Conservation (phyloP, 2,329 filamentous ascomycete genomes). For the Waltergamsia citrina region DNA sequence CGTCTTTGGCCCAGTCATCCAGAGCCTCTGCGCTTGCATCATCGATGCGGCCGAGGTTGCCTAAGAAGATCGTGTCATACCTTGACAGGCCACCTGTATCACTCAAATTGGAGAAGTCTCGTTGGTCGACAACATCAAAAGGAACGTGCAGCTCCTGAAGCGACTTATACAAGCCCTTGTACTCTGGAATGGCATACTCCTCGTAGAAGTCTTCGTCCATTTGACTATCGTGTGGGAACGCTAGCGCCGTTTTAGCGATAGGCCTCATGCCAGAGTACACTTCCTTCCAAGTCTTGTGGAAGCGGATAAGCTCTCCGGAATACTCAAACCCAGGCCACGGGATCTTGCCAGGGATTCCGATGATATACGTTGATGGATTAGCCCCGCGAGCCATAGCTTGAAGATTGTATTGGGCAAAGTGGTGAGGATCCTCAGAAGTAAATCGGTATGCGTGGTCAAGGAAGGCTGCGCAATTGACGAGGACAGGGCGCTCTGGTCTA, state of each 20-base stretch:
- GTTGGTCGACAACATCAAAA: conserved; percentile 8
- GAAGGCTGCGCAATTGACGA: conserved; percentile 8
- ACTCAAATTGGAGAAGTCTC: conserved; percentile 5
- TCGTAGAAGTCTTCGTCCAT: conserved; percentile 6
- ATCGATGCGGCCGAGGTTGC: conserved; percentile 6
- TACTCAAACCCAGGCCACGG: conserved; percentile 6
- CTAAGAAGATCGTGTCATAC: conserved; percentile 7
- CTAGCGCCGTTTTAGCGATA: conserved; percentile 7
- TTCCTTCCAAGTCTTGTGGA: conserved; percentile 6
- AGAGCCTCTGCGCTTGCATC: conserved; percentile 4
- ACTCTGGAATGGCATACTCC: conserved; percentile 5
- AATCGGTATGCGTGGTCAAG: conserved; percentile 8
- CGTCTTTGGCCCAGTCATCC: conserved; percentile 6
- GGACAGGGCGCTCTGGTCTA: conserved; percentile 7
- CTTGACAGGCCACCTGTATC: conserved; percentile 6
- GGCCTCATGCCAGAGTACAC: conserved; percentile 7
- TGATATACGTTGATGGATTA: conserved; percentile 10
- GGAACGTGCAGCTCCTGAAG: conserved; percentile 10
- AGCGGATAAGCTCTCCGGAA: conserved; percentile 6
- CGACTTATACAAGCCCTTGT: conserved; percentile 8
- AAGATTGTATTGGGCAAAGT: conserved; percentile 8
- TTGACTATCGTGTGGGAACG: conserved; percentile 3
- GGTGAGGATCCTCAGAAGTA: conserved; percentile 6
- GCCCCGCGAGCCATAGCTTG: conserved; percentile 8
- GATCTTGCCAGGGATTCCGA: conserved; percentile 8